A percentile compares a stretch with the other conserved stretches of the same genome.
Conservation (phyloP, 2,329 filamentous ascomycete genomes). For the Aspergillus japonicus region DNA sequence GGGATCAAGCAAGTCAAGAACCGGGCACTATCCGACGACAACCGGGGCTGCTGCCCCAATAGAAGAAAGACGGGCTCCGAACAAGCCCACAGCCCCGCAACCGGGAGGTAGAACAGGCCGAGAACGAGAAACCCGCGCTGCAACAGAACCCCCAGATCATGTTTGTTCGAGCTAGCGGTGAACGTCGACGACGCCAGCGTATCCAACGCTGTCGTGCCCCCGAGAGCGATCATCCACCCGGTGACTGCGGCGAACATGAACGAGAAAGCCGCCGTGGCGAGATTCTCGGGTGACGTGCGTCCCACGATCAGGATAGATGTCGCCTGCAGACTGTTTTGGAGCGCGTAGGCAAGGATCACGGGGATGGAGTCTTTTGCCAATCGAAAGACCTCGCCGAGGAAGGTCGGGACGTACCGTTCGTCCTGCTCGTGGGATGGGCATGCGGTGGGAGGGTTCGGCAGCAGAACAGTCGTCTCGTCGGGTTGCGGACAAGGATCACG, state of each 20-base stretch:
- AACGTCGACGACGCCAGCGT: constrained; percentile 80
- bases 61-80: constrained; percentile 71
- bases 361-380: constrained; percentile 69
- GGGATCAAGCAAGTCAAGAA: constrained; percentile 75
- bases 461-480: no score
- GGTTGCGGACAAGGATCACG: no score
- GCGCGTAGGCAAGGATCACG: constrained; percentile 78
- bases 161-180: constrained; percentile 75
- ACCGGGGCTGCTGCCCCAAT: constrained; percentile 74
- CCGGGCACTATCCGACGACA: constrained; percentile 69
- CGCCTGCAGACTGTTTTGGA: constrained; percentile 84
- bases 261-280: constrained; percentile 80
- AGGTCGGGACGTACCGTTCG: background rate
- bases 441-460: constrained; percentile 10
- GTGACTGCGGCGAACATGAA: constrained; percentile 95
- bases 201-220: constrained; percentile 82
- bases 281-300: constrained; percentile 71
- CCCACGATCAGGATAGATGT: constrained; percentile 79
- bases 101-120: constrained; percentile 67
- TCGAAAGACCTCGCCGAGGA: constrained; percentile 61
- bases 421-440: constrained; percentile 37
- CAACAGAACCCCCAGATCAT: constrained; percentile 74
- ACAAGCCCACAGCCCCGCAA: constrained; percentile 71
- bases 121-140: constrained; percentile 75
- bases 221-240: constrained; percentile 81